These are phyloP conservation scores for Carex cristatella DNA, from an alignment of 176 grass and related monocot genomes.

Conservation along the genomic window DNA sequence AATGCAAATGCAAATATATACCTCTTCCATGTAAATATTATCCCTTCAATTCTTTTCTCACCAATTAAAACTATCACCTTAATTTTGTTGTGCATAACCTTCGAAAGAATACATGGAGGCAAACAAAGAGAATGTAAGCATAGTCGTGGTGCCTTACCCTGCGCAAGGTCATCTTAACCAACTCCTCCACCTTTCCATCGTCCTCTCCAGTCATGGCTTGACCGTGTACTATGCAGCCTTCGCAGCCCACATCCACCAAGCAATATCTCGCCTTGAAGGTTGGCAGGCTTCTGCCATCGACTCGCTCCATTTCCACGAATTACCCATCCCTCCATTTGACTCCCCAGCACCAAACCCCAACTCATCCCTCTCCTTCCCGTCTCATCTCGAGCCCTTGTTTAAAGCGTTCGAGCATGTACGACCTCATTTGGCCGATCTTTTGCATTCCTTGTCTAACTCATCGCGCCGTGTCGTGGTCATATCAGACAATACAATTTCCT, in stretches of 20 bases:
- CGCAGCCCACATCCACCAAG: conserved; percentile 46
- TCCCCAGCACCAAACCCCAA: conserved; percentile 25
- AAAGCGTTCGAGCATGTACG: conserved; percentile 28
- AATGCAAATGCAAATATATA: not conserved
- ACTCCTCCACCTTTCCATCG: conserved; percentile 54
- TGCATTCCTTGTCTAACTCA: conserved; percentile 11
- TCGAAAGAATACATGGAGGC: not conserved
- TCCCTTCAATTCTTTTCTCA: not conserved
- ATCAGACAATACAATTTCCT: conserved; percentile 40
- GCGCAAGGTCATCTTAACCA: conserved; percentile 76
- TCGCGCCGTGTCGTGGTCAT: conserved; percentile 47
- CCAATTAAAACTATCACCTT: not conserved
- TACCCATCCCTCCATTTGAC: conserved; percentile 32
- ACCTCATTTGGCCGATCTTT: conserved; percentile 29
- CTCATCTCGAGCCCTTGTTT: conserved; percentile 46
- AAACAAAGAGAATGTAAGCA: conserved; percentile 30
- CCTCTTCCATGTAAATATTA: not conserved
- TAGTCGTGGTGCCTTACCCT: conserved; percentile 52
- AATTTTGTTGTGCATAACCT: not conserved
- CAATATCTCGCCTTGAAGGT: conserved; percentile 38
- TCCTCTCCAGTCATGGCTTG: conserved; percentile 38
- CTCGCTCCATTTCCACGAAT: conserved; percentile 39
- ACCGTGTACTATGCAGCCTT: conserved; percentile 54
- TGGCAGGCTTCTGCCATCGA: conserved; percentile 8
- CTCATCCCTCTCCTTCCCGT: conserved; percentile 35